Evolutionary conservation across 2,329 filamentous ascomycete genomes (phyloP).

Genomic region (Harringtonia lauricola): DNA sequence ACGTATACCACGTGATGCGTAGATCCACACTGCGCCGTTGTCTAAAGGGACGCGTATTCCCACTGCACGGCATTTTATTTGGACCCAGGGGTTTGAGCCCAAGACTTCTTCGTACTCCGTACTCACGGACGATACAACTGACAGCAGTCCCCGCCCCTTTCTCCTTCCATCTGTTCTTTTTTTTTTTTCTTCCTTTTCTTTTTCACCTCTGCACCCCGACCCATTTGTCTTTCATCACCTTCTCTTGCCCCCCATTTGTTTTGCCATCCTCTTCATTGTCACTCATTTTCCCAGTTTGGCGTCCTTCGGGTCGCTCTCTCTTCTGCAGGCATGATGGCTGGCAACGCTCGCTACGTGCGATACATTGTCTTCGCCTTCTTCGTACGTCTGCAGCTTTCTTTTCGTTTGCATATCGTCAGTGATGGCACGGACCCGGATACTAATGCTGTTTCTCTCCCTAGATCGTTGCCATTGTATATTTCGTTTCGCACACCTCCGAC

Average conservation of each 20-base stretch:
- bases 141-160: not conserved
- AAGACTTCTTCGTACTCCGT: no score
- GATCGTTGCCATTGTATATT: constrained; percentile 67
- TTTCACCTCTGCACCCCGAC: not conserved
- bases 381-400: constrained; percentile 36
- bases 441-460: constrained; percentile 16
- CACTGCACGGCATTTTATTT: no score
- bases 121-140: no score
- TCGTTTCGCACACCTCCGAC: constrained; percentile 54
- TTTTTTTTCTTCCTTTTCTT: not conserved
- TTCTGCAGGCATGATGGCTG: constrained; percentile 39
- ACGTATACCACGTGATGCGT: no score
- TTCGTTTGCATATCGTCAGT: not conserved
- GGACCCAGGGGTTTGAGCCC: no score
- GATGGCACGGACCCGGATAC: not conserved
- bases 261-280: not conserved
- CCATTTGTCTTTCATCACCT: not conserved
- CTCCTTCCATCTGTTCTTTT: not conserved
- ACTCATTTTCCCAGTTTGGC: not conserved
- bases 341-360: constrained; percentile 63
- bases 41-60: no score
- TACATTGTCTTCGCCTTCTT: constrained; percentile 75
- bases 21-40: no score
- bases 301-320: constrained; percentile 1
- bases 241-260: not conserved